Percentiles rank a stretch among this genome's conserved stretches.
These are phyloP conservation scores for Euphorbia lathyris DNA, from an alignment of 345 rosid species.

Conservation along the genomic window DNA sequence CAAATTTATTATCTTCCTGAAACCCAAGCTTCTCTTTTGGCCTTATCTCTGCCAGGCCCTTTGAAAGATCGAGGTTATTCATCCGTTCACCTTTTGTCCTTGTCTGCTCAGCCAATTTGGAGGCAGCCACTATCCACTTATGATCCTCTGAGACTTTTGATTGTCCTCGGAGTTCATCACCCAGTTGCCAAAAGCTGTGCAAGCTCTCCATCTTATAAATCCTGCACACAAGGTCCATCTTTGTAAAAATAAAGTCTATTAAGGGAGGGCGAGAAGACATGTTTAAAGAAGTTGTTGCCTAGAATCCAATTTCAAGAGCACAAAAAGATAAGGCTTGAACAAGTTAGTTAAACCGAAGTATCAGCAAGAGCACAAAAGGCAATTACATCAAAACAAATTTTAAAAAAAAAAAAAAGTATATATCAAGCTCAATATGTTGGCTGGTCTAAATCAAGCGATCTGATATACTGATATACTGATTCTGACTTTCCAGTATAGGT, in stretches of 20 bases:
- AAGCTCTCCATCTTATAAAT: slow-evolving; percentile 52
- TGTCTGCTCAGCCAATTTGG: slow-evolving; percentile 86
- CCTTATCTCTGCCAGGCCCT: slow-evolving; percentile 57
- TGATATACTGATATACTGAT: neutral
- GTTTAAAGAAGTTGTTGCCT: neutral
- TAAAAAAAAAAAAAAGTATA: too few relatives aligned
- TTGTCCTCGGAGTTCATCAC: slow-evolving; percentile 95
- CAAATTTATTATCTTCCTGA: slow-evolving; percentile 81
- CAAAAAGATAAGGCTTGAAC: neutral
- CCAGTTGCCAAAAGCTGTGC: slow-evolving; percentile 87
- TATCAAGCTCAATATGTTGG: neutral
- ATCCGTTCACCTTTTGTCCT: slow-evolving; percentile 72
- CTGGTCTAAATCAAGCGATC: neutral
- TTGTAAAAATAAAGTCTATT: neutral
- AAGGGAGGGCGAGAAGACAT: neutral
- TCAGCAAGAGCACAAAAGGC: neutral
- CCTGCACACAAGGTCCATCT: slow-evolving; percentile 17
- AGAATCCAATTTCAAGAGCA: neutral
- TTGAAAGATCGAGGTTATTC: slow-evolving; percentile 89
- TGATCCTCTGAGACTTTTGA: slow-evolving; percentile 80
- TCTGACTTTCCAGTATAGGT: neutral
- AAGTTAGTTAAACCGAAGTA: neutral
- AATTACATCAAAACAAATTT: neutral
- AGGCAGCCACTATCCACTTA: slow-evolving; percentile 82
- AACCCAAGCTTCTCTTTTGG: slow-evolving; percentile 57